phyloP scores from a whole-genome alignment of 768 basidiomycete species.

The Lyophyllum decastes region DNA sequence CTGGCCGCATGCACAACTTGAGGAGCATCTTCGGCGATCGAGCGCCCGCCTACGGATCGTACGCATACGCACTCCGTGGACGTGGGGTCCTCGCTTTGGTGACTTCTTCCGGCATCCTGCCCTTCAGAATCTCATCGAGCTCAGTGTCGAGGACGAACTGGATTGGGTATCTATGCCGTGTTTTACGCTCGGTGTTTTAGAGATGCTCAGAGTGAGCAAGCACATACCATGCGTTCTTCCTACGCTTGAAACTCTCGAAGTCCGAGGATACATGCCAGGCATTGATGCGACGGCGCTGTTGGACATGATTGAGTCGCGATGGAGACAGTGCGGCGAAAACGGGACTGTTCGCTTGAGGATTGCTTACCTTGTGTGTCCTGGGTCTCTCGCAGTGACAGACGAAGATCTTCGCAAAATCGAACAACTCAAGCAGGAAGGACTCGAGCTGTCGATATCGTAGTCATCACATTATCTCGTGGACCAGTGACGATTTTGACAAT shows the following conservation, averaged over 20 bases:
- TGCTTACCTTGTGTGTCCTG: conserved; percentile 24
- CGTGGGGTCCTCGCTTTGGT: conserved; percentile 28
- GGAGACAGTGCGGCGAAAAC: conserved; percentile 21
- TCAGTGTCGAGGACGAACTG: conserved; percentile 32
- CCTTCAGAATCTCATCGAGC: conserved; percentile 27
- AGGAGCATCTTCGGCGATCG: conserved; percentile 31
- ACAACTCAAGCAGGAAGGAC: conserved; percentile 32
- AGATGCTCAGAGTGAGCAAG: conserved; percentile 25
- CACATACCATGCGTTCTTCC: conserved; percentile 23
- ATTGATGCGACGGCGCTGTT: conserved; percentile 29
- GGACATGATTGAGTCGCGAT: conserved; percentile 37
- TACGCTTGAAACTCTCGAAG: conserved; percentile 26
- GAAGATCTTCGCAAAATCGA: conserved; percentile 28
- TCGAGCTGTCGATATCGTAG: conserved; percentile 18
- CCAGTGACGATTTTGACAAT: not conserved
- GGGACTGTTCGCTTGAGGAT: conserved; percentile 25
- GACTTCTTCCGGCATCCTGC: conserved; percentile 27
- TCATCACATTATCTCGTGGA: not conserved
- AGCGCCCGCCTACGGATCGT: conserved; percentile 27
- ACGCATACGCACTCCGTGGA: conserved; percentile 33
- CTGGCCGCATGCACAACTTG: conserved; percentile 34
- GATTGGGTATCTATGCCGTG: conserved; percentile 36
- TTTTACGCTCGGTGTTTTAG: conserved; percentile 28
- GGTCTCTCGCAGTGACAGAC: conserved; percentile 29
- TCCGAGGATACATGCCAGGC: conserved; percentile 30